Percentiles rank a stretch among this genome's conserved stretches.
Evolutionary conservation across 139 green algal genomes (phyloP).

Genomic region (Chlamydomonas eustigma): DNA sequence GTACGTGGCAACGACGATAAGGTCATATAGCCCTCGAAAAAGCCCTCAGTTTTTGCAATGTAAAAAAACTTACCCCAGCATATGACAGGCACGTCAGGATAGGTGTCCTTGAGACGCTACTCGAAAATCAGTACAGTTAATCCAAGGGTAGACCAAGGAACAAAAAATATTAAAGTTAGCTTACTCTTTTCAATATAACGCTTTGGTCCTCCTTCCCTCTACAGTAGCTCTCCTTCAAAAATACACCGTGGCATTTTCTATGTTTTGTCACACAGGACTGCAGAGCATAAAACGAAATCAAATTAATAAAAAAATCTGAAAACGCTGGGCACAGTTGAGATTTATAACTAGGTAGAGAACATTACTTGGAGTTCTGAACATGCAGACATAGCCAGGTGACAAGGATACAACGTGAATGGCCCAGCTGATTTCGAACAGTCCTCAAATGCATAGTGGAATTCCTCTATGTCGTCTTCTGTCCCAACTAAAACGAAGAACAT

Average conservation of each 20-base stretch:
- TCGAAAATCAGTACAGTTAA: too few relatives aligned
- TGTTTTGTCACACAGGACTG: not conserved
- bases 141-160: not conserved
- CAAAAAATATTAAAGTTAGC: too few relatives aligned
- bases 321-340: not conserved
- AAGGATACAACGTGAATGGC: not conserved
- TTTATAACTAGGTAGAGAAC: not conserved
- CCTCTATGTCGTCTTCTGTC: not conserved
- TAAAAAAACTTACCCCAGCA: not conserved
- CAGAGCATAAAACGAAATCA: not conserved
- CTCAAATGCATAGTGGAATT: not conserved
- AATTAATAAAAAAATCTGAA: not conserved
- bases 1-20: too few relatives aligned
- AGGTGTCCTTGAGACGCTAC: not conserved
- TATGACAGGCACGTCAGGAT: not conserved
- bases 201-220: not conserved
- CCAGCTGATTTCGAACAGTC: not conserved
- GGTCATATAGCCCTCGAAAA: too few relatives aligned
- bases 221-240: not conserved
- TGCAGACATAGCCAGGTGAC: not conserved
- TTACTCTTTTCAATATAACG: not conserved
- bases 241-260: not conserved
- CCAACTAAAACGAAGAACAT: not conserved
- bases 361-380: not conserved
- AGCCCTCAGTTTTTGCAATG: too few relatives aligned